Evolutionary conservation across 139 green algal species (phyloP).

Genomic region (Chlamydomonas eustigma): DNA sequence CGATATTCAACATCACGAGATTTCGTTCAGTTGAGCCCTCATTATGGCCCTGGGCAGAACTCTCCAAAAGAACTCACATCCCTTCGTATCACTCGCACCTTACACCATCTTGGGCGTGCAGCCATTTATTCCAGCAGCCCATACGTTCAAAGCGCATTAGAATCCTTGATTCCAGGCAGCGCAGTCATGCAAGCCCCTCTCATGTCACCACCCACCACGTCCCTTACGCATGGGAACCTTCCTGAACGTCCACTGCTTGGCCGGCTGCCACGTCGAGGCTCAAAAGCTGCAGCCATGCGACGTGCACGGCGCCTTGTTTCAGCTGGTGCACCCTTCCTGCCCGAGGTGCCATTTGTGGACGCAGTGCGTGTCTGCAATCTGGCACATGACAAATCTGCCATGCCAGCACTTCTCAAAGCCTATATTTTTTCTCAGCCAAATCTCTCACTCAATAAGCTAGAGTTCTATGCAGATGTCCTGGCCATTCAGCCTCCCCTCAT

Average conservation of each 20-base stretch:
- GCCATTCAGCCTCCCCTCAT: slow-evolving; percentile 10
- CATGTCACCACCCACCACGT: background rate
- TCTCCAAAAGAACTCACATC: slow-evolving; percentile 20
- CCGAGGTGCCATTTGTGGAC: slow-evolving; percentile 37
- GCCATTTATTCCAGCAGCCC: slow-evolving; percentile 35
- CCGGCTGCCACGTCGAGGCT: slow-evolving; percentile 19
- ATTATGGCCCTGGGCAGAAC: slow-evolving; percentile 17
- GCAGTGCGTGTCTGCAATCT: slow-evolving; percentile 34
- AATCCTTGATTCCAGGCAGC: slow-evolving; percentile 23
- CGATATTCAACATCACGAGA: background rate
- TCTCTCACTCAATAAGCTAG: slow-evolving; percentile 16
- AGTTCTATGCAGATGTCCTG: slow-evolving; percentile 13
- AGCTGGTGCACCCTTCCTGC: background rate
- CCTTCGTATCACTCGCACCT: slow-evolving; percentile 21
- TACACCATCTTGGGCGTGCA: slow-evolving; percentile 25
- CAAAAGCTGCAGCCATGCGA: slow-evolving; percentile 28
- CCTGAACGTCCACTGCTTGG: background rate
- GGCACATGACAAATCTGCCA: slow-evolving; percentile 10
- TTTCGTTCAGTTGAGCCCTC: slow-evolving; percentile 3
- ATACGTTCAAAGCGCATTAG: slow-evolving; percentile 35
- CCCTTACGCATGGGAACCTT: background rate
- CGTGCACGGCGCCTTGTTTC: slow-evolving; percentile 31
- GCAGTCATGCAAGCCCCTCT: background rate
- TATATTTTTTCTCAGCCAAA: slow-evolving; percentile 28
- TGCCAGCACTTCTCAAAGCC: slow-evolving; percentile 24